A percentile compares a stretch with the other conserved stretches of the same genome.
Conservation (phyloP, 352 stramenopile genomes). For the Lagenidium sp. region DNA sequence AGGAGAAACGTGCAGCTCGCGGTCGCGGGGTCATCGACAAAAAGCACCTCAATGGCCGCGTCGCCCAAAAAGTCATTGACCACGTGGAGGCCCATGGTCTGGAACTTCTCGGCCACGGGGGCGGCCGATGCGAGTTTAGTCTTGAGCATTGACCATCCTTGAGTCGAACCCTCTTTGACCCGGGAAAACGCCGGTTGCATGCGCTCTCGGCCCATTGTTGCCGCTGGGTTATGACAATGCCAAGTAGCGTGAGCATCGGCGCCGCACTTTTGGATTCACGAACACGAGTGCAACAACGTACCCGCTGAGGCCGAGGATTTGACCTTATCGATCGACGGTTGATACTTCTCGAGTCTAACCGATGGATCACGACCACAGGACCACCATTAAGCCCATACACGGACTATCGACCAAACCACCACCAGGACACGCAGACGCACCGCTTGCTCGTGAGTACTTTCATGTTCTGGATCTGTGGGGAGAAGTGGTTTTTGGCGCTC, state of each 20-base stretch:
- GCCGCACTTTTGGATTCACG: no score
- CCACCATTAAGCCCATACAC: no score
- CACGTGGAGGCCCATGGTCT: constrained; percentile 62
- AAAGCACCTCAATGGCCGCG: constrained; percentile 35
- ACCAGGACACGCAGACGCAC: constrained; percentile 6
- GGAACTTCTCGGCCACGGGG: constrained; percentile 64
- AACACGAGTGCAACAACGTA: constrained; percentile 9
- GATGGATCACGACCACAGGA: no score
- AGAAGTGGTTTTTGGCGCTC: constrained; percentile 19
- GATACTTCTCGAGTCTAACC: constrained; percentile 52
- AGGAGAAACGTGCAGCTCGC: constrained; percentile 46
- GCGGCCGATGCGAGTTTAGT: constrained; percentile 59
- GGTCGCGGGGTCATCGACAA: constrained; percentile 31
- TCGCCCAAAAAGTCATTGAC: constrained; percentile 69
- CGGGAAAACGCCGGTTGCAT: constrained; percentile 43
- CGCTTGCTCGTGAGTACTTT: constrained; percentile 20
- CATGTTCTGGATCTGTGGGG: constrained; percentile 23
- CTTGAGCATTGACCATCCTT: constrained; percentile 76
- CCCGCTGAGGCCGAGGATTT: constrained; percentile 60
- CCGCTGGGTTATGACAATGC: constrained; percentile 20
- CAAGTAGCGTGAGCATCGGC: no score
- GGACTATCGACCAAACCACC: neutral
- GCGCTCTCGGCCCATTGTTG: constrained; percentile 26
- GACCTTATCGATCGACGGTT: constrained; percentile 66
- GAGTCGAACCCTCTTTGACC: constrained; percentile 64